Evolutionary conservation across 139 green algal species (phyloP).

Genomic region (Parachlorella kessleri): DNA sequence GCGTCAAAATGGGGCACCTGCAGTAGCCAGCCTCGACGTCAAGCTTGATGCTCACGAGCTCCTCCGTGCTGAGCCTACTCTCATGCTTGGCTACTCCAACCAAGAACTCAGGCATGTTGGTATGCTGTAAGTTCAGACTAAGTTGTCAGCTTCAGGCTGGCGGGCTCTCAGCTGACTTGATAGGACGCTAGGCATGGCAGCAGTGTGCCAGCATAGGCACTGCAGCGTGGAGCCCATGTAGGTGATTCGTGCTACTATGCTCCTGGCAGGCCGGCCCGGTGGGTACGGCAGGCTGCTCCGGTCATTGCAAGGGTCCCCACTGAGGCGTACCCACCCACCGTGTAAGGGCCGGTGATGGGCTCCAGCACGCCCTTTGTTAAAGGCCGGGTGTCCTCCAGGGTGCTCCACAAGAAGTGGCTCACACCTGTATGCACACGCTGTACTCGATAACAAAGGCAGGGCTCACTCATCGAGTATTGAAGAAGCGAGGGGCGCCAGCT

Average conservation of each 20-base stretch:
- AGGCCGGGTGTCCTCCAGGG: constrained; percentile 25
- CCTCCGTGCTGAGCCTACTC: neutral
- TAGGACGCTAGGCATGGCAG: too few relatives aligned
- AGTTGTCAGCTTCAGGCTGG: neutral
- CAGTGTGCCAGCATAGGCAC: neutral
- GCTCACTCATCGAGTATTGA: neutral
- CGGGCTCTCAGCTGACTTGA: neutral
- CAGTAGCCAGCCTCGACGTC: neutral
- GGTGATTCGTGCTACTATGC: too few relatives aligned
- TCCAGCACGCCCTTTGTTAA: neutral
- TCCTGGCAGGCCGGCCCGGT: neutral
- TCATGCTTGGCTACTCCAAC: too few relatives aligned
- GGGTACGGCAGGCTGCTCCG: neutral
- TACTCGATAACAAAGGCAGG: neutral
- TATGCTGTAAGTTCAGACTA: too few relatives aligned
- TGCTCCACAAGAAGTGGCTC: constrained; percentile 33
- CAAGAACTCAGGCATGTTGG: too few relatives aligned
- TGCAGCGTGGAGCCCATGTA: neutral
- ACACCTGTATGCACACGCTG: neutral
- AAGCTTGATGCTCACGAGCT: neutral
- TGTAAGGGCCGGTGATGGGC: constrained; percentile 15
- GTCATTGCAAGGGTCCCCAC: neutral
- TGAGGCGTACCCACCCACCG: neutral
- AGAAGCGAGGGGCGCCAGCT: neutral
- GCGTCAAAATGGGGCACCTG: constrained; percentile 39